Percentiles rank a stretch among this genome's conserved stretches.
Conservation (phyloP, 106 monocot species). For the Apostasia ramifera region DNA sequence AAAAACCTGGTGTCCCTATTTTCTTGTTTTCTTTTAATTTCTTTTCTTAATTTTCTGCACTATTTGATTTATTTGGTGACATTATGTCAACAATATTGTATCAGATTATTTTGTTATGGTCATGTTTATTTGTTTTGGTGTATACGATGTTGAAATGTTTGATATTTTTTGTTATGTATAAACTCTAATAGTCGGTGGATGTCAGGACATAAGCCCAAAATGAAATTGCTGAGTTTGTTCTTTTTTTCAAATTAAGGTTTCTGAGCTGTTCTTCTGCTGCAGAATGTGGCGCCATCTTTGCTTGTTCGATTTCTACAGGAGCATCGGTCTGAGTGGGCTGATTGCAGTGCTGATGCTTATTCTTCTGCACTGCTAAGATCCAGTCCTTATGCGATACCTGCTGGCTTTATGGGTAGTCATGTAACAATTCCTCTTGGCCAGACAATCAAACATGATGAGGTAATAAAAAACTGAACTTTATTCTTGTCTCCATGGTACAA, state of each 20-base stretch:
- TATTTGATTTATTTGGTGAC: too few relatives aligned
- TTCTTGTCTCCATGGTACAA: neutral
- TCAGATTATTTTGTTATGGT: too few relatives aligned
- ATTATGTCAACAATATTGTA: too few relatives aligned
- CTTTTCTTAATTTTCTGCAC: too few relatives aligned
- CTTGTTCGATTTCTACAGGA: slow-evolving; percentile 79
- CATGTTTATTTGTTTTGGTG: too few relatives aligned
- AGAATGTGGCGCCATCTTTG: slow-evolving; percentile 89
- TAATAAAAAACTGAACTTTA: neutral
- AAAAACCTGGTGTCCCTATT: too few relatives aligned
- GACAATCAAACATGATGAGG: slow-evolving; percentile 83
- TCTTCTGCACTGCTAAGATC: slow-evolving; percentile 60
- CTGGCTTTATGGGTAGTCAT: slow-evolving; percentile 56
- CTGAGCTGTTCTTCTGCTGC: slow-evolving; percentile 4
- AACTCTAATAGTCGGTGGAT: too few relatives aligned
- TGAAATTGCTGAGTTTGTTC: neutral
- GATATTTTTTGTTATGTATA: too few relatives aligned
- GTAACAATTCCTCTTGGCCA: slow-evolving; percentile 72
- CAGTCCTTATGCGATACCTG: slow-evolving; percentile 54
- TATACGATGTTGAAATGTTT: too few relatives aligned
- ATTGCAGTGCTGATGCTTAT: slow-evolving; percentile 65
- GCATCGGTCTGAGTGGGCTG: slow-evolving; percentile 90
- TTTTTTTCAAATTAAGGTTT: neutral
- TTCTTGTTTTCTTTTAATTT: too few relatives aligned
- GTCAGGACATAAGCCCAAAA: neutral